These are phyloP conservation scores for Talaromyces ruber DNA, from an alignment of 495 filamentous ascomycete species.

Conservation along the genomic window DNA sequence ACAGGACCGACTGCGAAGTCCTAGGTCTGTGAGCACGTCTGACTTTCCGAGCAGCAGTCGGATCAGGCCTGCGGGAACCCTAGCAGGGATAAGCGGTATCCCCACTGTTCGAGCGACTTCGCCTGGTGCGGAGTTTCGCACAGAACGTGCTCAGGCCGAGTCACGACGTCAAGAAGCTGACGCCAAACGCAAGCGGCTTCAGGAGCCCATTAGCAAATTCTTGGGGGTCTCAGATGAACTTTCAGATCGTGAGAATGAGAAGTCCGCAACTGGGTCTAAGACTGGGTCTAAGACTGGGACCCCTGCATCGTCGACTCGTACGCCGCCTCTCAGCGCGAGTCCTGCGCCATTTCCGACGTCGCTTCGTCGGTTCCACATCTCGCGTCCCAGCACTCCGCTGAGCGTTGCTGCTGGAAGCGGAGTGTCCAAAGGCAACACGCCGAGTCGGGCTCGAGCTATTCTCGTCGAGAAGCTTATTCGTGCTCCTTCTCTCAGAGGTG, in stretches of 20 bases:
- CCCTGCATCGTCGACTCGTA: constrained; percentile 7
- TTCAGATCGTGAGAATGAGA: not conserved
- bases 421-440: constrained; percentile 30
- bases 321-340: not conserved
- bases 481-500: constrained; percentile 29
- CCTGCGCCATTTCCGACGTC: constrained; percentile 9
- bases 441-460: constrained; percentile 25
- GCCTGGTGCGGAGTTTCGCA: constrained; percentile 36
- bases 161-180: constrained; percentile 22
- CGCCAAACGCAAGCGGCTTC: not conserved
- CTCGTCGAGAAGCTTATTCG: constrained; percentile 34
- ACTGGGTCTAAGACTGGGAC: constrained; percentile 16
- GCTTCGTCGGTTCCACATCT: constrained; percentile 37
- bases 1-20: constrained; percentile 18
- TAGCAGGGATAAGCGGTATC: constrained; percentile 14
- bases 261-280: constrained; percentile 4
- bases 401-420: constrained; percentile 17
- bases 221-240: not conserved
- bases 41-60: constrained; percentile 13
- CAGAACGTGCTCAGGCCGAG: constrained; percentile 24
- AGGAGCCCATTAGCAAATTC: not conserved
- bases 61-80: constrained; percentile 2
- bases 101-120: constrained; percentile 35
- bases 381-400: constrained; percentile 21
- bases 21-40: constrained; percentile 35